Percentiles rank a stretch among this genome's conserved stretches.
Conservation (phyloP, 208 protist species). For the Acanthamoeba royreba region DNA sequence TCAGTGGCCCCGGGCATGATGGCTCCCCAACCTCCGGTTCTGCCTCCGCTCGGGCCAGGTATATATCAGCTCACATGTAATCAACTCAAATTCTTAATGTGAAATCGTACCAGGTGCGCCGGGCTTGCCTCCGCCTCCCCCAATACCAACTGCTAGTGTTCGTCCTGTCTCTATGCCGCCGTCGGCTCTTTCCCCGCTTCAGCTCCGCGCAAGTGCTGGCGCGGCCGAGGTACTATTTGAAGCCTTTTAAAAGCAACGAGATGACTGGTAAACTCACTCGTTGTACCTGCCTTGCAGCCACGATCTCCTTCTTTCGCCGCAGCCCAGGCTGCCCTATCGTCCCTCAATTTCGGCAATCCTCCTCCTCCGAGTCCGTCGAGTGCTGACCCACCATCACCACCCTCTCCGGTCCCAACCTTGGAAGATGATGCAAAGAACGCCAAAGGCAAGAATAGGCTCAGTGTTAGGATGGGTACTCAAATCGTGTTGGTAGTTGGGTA, state of each 20-base stretch:
- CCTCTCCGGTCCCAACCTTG: neutral
- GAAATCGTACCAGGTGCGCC: neutral
- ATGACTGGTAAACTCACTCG: neutral
- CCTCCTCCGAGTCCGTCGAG: neutral
- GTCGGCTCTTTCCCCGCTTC: neutral
- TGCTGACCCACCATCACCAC: neutral
- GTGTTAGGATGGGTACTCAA: constrained; percentile 11
- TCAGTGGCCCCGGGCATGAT: neutral
- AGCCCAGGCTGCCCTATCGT: neutral
- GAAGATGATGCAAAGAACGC: neutral
- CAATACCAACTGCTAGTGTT: no score
- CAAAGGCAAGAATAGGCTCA: constrained; percentile 29
- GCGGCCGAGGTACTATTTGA: neutral
- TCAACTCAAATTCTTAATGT: neutral
- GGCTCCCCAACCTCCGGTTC: neutral
- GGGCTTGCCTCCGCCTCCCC: neutral
- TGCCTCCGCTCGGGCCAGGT: neutral
- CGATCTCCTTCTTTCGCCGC: neutral
- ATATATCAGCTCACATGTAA: neutral
- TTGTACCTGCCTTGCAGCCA: neutral
- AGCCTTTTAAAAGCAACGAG: neutral
- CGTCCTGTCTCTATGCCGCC: neutral
- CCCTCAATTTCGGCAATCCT: neutral
- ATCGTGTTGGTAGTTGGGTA: no score
- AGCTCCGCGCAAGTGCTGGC: neutral